Evolutionary conservation across 73 alveolate genomes (phyloP).

Genomic region (Paramecium primaurelia): DNA sequence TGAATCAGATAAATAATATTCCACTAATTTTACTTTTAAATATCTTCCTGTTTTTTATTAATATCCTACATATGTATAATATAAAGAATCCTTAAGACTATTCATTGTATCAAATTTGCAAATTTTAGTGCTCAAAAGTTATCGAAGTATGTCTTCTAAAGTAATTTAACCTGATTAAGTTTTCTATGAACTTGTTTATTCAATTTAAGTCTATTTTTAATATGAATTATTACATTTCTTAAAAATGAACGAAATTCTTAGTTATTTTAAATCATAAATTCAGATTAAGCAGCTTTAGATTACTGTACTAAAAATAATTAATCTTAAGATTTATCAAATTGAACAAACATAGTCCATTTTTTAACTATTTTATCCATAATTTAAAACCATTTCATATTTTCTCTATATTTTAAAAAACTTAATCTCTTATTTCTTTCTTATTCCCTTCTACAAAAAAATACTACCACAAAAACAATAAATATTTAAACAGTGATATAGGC

Average conservation of each 20-base stretch:
- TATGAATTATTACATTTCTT: neutral
- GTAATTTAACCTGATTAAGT: neutral
- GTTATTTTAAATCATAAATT: neutral
- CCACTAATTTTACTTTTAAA: neutral
- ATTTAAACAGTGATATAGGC: neutral
- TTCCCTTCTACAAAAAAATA: neutral
- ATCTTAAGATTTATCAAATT: neutral
- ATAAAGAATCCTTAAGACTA: neutral
- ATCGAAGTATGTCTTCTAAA: neutral
- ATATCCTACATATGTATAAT: neutral
- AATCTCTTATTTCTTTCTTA: constrained; percentile 10
- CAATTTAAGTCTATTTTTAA: neutral
- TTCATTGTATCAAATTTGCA: neutral
- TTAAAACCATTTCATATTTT: constrained; percentile 10
- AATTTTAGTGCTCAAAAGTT: neutral
- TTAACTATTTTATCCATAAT: neutral
- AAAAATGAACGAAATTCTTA: neutral
- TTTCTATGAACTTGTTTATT: neutral
- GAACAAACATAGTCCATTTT: neutral
- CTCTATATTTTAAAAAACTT: neutral
- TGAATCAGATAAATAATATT: neutral
- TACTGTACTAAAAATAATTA: neutral
- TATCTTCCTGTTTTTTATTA: neutral
- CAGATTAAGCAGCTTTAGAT: neutral
- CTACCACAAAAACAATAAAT: neutral